phyloP scores from a whole-genome alignment of 208 protist species.

The Paratrypanosoma confusum region DNA sequence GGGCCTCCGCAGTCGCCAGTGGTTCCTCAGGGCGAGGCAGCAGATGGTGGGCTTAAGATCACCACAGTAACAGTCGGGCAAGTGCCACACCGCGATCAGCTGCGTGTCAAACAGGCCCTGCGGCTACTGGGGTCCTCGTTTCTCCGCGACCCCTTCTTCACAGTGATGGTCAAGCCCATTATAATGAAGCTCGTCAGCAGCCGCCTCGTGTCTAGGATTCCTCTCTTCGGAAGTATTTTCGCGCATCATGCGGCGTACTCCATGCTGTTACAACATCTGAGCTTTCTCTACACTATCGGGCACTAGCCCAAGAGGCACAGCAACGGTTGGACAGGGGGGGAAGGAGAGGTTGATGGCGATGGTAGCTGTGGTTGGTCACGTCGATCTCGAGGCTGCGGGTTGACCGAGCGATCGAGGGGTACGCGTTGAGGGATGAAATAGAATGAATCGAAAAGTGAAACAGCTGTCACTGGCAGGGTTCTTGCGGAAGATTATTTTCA shows the following conservation, averaged over 20 bases:
- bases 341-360: too few relatives aligned
- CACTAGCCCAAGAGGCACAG: constrained; percentile 17
- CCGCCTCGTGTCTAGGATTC: constrained; percentile 61
- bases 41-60: constrained; percentile 7
- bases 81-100: constrained; percentile 22
- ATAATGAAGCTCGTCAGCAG: constrained; percentile 51
- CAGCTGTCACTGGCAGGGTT: too few relatives aligned
- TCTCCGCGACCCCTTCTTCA: constrained; percentile 76
- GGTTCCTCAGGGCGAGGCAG: background rate
- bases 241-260: constrained; percentile 55
- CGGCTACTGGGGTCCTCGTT: constrained; percentile 41
- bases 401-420: too few relatives aligned
- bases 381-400: too few relatives aligned
- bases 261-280: constrained; percentile 76
- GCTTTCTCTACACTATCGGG: constrained; percentile 69
- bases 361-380: too few relatives aligned
- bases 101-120: constrained; percentile 53
- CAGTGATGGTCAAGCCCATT: constrained; percentile 47
- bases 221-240: constrained; percentile 50
- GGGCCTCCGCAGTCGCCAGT: background rate
- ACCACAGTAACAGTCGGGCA: background rate
- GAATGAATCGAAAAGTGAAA: too few relatives aligned
- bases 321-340: too few relatives aligned
- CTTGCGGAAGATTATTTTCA: too few relatives aligned
- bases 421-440: too few relatives aligned